Percentiles rank a stretch among this genome's conserved stretches.
These are phyloP conservation scores for Calvatia gigantea DNA, from an alignment of 768 basidiomycete genomes.

Conservation along the genomic window DNA sequence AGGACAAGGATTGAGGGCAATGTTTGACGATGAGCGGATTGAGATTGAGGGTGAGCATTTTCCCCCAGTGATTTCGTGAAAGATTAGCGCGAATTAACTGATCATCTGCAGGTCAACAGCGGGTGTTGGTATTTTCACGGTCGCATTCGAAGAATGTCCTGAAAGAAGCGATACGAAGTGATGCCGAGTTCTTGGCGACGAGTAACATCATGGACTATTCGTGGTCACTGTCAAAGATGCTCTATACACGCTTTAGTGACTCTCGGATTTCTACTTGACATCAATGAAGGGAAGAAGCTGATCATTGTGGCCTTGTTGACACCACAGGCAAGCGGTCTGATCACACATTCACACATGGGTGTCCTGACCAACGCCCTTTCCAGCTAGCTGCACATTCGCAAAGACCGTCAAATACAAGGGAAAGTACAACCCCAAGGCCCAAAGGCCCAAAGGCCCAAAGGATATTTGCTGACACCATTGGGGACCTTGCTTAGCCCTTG, in stretches of 20 bases:
- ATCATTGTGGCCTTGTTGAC: slow-evolving; percentile 81
- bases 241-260: background rate
- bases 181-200: slow-evolving; percentile 69
- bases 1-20: slow-evolving; percentile 46
- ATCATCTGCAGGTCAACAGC: slow-evolving; percentile 52
- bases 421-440: slow-evolving; percentile 68
- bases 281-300: slow-evolving; percentile 63
- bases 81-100: background rate
- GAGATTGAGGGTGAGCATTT: slow-evolving; percentile 55
- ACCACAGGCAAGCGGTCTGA: slow-evolving; percentile 56
- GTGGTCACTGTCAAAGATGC: slow-evolving; percentile 33
- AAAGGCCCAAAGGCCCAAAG: no score
- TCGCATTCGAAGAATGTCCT: slow-evolving; percentile 75
- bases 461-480: no score
- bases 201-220: slow-evolving; percentile 90
- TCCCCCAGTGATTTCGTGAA: no score
- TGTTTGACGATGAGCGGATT: slow-evolving; percentile 85
- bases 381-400: slow-evolving; percentile 79
- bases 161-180: slow-evolving; percentile 61
- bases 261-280: slow-evolving; percentile 63
- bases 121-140: slow-evolving; percentile 58
- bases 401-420: slow-evolving; percentile 87
- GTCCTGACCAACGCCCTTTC: background rate
- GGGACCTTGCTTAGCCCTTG: no score
- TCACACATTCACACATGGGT: no score